These are phyloP conservation scores for Cyberlindnera suaveolens DNA, from an alignment of 805 yeast genomes.

Conservation along the genomic window DNA sequence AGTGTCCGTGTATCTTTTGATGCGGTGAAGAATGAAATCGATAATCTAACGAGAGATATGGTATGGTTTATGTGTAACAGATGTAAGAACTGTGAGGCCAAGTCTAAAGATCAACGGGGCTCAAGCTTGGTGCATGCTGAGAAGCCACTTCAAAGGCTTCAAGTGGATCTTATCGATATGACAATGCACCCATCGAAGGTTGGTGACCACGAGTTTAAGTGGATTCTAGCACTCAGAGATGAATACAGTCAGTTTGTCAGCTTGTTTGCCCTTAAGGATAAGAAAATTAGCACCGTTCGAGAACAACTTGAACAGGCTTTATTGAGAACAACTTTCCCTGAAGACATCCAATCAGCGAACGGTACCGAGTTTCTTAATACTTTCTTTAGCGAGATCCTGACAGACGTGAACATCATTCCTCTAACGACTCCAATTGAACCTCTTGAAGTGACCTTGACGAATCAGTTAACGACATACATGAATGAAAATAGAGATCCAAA, in stretches of 20 bases:
- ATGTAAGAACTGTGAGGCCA: not conserved
- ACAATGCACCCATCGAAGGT: not conserved
- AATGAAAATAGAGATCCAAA: not conserved
- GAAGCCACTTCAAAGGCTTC: not conserved
- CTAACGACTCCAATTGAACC: no score
- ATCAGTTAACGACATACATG: not conserved
- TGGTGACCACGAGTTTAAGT: not conserved
- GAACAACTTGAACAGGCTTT: not conserved
- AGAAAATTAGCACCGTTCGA: not conserved
- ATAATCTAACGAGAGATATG: slow-evolving; percentile 1
- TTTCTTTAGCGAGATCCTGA: not conserved
- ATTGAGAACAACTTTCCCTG: not conserved
- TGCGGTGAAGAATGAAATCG: not conserved
- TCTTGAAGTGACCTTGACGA: no score
- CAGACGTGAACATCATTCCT: no score
- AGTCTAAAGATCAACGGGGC: not conserved
- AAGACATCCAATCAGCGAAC: not conserved
- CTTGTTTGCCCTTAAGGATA: not conserved
- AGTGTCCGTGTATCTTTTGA: not conserved
- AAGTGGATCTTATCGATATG: not conserved
- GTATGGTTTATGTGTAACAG: not conserved
- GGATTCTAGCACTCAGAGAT: not conserved
- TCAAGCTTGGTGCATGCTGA: not conserved
- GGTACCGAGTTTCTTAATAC: not conserved
- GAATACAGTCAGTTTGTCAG: slow-evolving; percentile 1